Evolutionary conservation across 306 rosid species (phyloP), one percentile per base, ranked within the genome.

Genomic region (Trifolium fragiferum): DNA sequence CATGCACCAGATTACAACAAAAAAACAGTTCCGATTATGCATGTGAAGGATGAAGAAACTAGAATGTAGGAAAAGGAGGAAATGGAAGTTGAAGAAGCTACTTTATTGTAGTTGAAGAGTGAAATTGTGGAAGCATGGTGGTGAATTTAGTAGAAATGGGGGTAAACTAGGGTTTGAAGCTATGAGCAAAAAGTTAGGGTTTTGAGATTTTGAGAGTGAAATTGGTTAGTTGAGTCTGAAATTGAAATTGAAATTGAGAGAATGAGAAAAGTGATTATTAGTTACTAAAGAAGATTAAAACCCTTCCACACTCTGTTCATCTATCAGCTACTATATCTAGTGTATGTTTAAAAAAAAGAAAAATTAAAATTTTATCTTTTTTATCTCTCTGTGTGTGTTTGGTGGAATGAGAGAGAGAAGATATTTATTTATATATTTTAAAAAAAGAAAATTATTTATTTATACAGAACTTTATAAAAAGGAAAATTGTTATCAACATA

Each of bases 1-100:
- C 94, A 90, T 87, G 96, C 95, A 93, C 84, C 88, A 80, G 80
- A 58, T 73, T 71, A 75, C 10, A 53, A 67, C 21, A 63, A 41
- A 53, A 2, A 67, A 62, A 41, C 12, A 40, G 32, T 3, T 27
- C 8, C 3, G 20, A 33, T 13, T 65, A 51, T 69, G 80, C 70
- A 71, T 55, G 74, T 10, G 44, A 72, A 72, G 19, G 49, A 75
- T 2, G 54, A 53, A 6, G 66, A 13, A 19, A 0, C 75, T 47
- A 83, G 80, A 86, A 87, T 79, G 80, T 87, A 53, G 68, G 79
- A 75, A 78, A 19, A 1, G 9, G 57, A 16, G 18, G 57, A 5
- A 16, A 54, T 54, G 60, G 21, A 19, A 14, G 19, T n/a, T 49
- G 55, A 49, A 46, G 8, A 12, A 40, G 44, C 44, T 40, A 40